Evolutionary conservation across 352 stramenopile genomes (phyloP), one percentile per base, ranked within the genome.

Genomic region (Globisporangium abappressorium): DNA sequence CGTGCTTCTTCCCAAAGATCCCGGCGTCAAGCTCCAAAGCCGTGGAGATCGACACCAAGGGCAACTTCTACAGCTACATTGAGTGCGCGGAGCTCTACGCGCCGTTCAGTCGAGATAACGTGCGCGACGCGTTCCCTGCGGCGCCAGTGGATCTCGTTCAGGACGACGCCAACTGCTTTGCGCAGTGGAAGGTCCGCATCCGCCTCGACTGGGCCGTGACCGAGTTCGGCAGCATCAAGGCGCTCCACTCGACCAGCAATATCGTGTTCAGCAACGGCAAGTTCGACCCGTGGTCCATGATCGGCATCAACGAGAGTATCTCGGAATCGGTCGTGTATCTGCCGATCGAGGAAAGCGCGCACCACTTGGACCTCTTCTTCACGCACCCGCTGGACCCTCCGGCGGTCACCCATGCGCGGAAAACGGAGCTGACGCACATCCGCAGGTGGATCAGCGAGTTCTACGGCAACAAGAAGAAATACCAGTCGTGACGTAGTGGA

Each of bases 351-450:
- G 73, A 73, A 3, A 79, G 80, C 28, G 85, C 78, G 6, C 85
- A 94, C 75, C 87, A 97, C 72, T 66, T 97, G 24, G 91, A 98
- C 67, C 79, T 98, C 5, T 97, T 98, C 81, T 98, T 98, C 70
- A 87, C 70, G 38, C 80, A 97, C 72, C 64, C 80, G 46, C 61
- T 93, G 22, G 95, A 98, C 73, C 87, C 94, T 20, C 70, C 72
- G 14, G 73, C 79, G 2, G 76, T 97, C 30, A 70, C 78, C 53
- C 74, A 81, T 1, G 91, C 90, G 9, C 82, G 93, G 26, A 73
- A 73, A 15, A 74, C 71, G 5, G 88, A 98, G 71, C 81, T 89
- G 64, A 33, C 81, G 53, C 73, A 97, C 57, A 92, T 98, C 64
- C 71, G 81, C 51, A 81, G 85, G 65, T 98, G 93, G 93, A 76